Evolutionary conservation across 2,329 filamentous ascomycete species (phyloP).

Genomic region (Pseudogymnoascus sp.): DNA sequence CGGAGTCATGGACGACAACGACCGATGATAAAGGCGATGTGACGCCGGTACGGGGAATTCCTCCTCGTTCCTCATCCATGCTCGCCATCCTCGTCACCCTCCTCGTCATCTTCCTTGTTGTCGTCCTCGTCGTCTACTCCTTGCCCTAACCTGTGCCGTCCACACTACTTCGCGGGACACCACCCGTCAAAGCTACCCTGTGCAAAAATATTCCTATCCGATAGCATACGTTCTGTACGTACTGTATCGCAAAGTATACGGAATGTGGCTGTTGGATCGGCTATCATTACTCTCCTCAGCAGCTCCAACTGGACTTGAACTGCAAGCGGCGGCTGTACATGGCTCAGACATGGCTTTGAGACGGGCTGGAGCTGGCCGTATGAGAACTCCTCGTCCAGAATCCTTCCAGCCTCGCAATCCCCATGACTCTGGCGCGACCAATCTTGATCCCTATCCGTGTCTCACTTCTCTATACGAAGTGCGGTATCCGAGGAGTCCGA

Average conservation of each 20-base stretch:
- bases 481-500: background rate
- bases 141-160: background rate
- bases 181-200: background rate
- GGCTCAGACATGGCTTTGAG: background rate
- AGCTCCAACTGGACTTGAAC: background rate
- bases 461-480: background rate
- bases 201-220: background rate
- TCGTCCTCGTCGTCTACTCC: background rate
- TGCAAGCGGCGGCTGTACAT: background rate
- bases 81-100: background rate
- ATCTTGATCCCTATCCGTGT: background rate
- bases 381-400: background rate
- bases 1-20: background rate
- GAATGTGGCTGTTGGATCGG: background rate
- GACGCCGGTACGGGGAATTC: background rate
- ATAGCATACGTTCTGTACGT: background rate
- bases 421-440: background rate
- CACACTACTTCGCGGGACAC: background rate
- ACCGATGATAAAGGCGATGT: background rate
- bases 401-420: background rate
- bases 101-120: background rate
- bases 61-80: background rate
- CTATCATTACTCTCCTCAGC: slow-evolving; percentile 1
- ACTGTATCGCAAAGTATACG: background rate
- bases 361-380: background rate